Evolutionary conservation across 352 stramenopile species (phyloP), one percentile per base, ranked within the genome.

Genomic region (Lagenidium giganteum): DNA sequence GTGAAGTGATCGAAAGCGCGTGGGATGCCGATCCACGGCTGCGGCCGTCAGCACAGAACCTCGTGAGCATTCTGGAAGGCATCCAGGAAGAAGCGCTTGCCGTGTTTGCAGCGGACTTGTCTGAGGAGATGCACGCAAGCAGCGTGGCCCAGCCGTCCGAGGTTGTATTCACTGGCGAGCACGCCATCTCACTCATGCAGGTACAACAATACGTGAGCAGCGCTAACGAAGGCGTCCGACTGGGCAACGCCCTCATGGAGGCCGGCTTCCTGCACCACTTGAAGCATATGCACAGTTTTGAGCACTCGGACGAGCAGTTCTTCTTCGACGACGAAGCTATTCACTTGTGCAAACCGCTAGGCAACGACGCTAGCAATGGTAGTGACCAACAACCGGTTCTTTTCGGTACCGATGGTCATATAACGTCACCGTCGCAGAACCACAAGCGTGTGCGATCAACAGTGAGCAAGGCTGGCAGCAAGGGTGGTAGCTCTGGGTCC

Each of bases 11-110:
- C 22, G 47, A 59, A 14, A 51, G 23, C 1, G 46, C 70, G 8
- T 92, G 82, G 79, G 57, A 87, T 5, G 42, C 54, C 0, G 62
- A 89, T 22, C 62, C 79, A 12, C 67, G 35, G 5, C 27, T 47
- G 9, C 74, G 82, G 2, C 79, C 79, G 4, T 68, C 61, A 1
- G 72, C 67, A 28, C 42, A 61, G 16, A 39, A 62, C 21, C 63
- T 93, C 32, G 70, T 90, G 9, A 23, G 17, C 3, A 26, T 25
- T 0, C 62, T 93, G 0, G 77, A 88, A 28, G 42, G 1, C 7
- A 65, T 91, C 14, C 76, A 91, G 47, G 76, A 86, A 63, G 79
- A 87, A 27, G 14, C 74, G 14, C 34, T 77, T 6, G 57, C 69
- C 3, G 43, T 54, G 8, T 63, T 86, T n/a, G 67, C 74, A 1